Evolutionary conservation across 345 rosid genomes (phyloP).

Genomic region (Nasturtium officinale): DNA sequence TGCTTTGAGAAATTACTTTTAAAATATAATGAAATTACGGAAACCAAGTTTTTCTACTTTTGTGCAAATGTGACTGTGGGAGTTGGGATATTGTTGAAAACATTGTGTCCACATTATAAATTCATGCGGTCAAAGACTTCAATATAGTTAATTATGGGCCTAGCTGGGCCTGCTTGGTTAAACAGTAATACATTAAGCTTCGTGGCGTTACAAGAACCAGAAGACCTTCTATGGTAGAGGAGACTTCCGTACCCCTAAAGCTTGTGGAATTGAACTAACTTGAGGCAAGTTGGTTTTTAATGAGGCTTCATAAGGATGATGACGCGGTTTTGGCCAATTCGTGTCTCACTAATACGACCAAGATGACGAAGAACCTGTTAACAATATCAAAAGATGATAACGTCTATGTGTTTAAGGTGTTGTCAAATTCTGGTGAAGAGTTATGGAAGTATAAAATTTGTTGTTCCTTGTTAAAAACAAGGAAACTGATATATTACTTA

Average conservation of each 20-base stretch:
- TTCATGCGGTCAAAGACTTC: not conserved
- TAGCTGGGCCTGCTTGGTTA: not conserved
- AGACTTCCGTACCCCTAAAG: not conserved
- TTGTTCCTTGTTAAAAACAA: not conserved
- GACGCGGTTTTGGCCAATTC: constrained; percentile 78
- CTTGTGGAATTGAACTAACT: not conserved
- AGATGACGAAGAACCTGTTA: constrained; percentile 87
- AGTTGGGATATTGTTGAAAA: not conserved
- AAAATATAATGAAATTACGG: constrained; percentile 12
- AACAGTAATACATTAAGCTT: not conserved
- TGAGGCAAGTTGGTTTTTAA: constrained; percentile 29
- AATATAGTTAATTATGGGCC: not conserved
- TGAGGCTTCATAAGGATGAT: constrained; percentile 70
- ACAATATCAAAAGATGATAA: constrained; percentile 24
- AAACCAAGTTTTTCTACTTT: constrained; percentile 41
- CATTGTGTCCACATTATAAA: not conserved
- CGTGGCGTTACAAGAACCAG: not conserved
- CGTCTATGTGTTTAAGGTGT: not conserved
- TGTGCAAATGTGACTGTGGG: constrained; percentile 28
- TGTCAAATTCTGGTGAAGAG: not conserved
- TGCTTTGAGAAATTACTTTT: constrained; percentile 16
- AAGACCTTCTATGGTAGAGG: not conserved
- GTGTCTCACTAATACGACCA: constrained; percentile 77
- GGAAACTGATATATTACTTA: constrained; percentile 42
- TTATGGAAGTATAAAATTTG: not conserved